A percentile compares a stretch with the other conserved stretches of the same genome.
These are phyloP conservation scores for Cutaneotrichosporon sp. DNA, from an alignment of 1,284 basidiomycete genomes.

Conservation along the genomic window DNA sequence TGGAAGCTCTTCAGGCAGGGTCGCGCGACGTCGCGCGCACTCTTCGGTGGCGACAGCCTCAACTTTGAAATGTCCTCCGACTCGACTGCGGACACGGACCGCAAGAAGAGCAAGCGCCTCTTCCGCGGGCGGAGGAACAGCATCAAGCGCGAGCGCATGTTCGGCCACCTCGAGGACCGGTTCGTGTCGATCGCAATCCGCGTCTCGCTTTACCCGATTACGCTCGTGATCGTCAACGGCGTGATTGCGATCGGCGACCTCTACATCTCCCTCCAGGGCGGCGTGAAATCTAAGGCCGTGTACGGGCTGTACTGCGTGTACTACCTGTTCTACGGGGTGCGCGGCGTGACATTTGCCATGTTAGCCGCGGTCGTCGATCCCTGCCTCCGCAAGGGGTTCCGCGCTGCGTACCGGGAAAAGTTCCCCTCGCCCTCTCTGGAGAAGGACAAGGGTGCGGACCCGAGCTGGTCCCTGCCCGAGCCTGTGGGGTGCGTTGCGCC, in stretches of 20 bases:
- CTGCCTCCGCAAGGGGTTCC: constrained; percentile 16
- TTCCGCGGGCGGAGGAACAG: constrained; percentile 12
- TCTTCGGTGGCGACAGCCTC: constrained; percentile 28
- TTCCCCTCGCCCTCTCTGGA: background rate
- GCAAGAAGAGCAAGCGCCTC: background rate
- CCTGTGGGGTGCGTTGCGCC: constrained; percentile 4
- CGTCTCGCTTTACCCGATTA: constrained; percentile 32
- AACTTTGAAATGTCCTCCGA: constrained; percentile 23
- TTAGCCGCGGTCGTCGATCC: constrained; percentile 25
- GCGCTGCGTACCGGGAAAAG: constrained; percentile 11
- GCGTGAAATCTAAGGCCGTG: constrained; percentile 10
- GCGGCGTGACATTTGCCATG: constrained; percentile 20
- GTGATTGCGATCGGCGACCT: constrained; percentile 29
- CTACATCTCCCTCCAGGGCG: constrained; percentile 20
- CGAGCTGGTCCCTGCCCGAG: background rate
- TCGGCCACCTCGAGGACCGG: constrained; percentile 24
- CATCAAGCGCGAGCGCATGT: constrained; percentile 9
- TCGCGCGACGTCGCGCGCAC: constrained; percentile 31
- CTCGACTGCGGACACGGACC: constrained; percentile 27
- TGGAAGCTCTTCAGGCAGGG: constrained; percentile 38
- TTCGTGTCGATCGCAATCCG: constrained; percentile 29
- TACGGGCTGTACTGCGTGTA: constrained; percentile 27
- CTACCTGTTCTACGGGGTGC: constrained; percentile 25
- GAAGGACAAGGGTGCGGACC: background rate
- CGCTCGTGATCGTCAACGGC: constrained; percentile 31